Conservation (phyloP, 2,329 filamentous ascomycete species). For the Didymella exigua region DNA sequence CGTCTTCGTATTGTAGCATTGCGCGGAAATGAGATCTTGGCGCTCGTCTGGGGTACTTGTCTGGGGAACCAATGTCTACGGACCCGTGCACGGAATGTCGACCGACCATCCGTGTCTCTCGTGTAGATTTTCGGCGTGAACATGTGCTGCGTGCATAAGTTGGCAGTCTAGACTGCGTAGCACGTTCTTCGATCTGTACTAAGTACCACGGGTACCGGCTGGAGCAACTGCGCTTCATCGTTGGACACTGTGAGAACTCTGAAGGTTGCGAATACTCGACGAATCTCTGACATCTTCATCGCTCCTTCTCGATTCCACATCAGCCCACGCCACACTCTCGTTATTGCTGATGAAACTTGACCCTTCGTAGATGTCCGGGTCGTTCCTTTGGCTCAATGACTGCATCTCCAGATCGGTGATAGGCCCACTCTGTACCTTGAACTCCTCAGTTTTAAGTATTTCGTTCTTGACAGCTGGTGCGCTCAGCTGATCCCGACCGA, state of each 20-base stretch:
- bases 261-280: not conserved
- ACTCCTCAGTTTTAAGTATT: constrained; percentile 15
- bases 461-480: not conserved
- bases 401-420: not conserved
- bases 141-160: not conserved
- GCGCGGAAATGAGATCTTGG: constrained; percentile 1
- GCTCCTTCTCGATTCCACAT: not conserved
- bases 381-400: not conserved
- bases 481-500: constrained; percentile 2
- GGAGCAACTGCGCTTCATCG: not conserved
- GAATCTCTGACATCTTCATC: not conserved
- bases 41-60: not conserved
- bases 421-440: constrained; percentile 12
- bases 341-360: constrained; percentile 3
- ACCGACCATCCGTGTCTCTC: not conserved
- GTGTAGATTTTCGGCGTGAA: not conserved
- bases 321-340: not conserved
- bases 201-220: constrained; percentile 2
- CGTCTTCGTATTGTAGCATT: constrained; percentile 8
- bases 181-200: not conserved
- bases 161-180: not conserved
- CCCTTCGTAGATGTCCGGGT: constrained; percentile 2
- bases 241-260: not conserved
- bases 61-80: too few relatives aligned
- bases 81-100: too few relatives aligned